phyloP scores from a whole-genome alignment of 805 yeast species.

The Cyberlindnera lachancei region DNA sequence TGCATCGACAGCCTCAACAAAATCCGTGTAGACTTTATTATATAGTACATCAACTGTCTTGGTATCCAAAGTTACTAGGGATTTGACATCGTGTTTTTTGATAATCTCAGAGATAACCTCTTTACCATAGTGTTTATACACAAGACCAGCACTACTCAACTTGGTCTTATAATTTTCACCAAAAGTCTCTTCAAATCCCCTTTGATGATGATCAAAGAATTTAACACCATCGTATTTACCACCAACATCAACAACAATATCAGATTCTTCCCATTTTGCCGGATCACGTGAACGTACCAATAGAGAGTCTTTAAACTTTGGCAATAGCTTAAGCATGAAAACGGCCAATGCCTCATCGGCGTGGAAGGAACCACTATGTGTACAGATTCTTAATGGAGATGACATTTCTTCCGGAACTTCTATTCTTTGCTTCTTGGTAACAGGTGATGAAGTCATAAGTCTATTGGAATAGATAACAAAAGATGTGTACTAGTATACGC shows the following conservation, averaged over 20 bases:
- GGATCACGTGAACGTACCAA: constrained; percentile 82
- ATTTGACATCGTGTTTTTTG: constrained; percentile 30
- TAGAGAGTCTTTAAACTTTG: constrained; percentile 56
- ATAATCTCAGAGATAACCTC: constrained; percentile 52
- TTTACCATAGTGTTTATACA: constrained; percentile 80
- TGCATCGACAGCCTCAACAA: constrained; percentile 90
- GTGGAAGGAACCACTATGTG: constrained; percentile 91
- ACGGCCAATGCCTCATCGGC: constrained; percentile 97
- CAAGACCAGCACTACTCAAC: constrained; percentile 87
- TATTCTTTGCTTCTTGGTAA: too few relatives aligned
- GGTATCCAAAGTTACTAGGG: too few relatives aligned
- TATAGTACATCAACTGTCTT: constrained; percentile 57
- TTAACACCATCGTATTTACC: constrained; percentile 83
- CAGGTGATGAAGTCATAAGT: too few relatives aligned
- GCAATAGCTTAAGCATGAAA: constrained; percentile 67
- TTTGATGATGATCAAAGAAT: constrained; percentile 93
- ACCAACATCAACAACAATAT: constrained; percentile 91
- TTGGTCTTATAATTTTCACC: constrained; percentile 54
- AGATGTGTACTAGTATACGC: too few relatives aligned
- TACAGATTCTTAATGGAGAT: constrained; percentile 65
- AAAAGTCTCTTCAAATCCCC: constrained; percentile 79
- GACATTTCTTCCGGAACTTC: too few relatives aligned
- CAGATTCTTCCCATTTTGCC: constrained; percentile 74
- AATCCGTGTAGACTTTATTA: constrained; percentile 73
- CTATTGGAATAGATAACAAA: too few relatives aligned